Conservation (phyloP, 2,329 filamentous ascomycete genomes). For the Purpureocillium takamizusanense region DNA sequence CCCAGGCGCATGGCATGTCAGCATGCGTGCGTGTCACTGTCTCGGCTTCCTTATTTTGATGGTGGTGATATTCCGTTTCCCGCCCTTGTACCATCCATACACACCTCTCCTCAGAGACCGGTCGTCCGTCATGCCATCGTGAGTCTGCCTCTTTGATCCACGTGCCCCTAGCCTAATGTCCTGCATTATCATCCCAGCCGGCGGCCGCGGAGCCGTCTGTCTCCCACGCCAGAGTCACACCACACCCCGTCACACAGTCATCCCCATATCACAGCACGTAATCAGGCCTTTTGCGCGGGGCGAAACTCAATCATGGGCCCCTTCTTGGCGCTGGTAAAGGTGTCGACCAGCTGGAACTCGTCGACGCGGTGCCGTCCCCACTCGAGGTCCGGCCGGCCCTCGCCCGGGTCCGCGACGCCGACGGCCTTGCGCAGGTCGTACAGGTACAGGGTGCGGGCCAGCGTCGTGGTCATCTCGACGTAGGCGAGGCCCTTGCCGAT, state of each 20-base stretch:
- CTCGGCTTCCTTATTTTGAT: too few relatives aligned
- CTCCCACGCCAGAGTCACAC: too few relatives aligned
- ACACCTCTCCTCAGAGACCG: too few relatives aligned
- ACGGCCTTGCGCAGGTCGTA: slow-evolving; percentile 49
- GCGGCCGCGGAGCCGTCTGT: too few relatives aligned
- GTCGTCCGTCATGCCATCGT: too few relatives aligned
- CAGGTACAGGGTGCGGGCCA: slow-evolving; percentile 51
- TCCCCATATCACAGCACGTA: not conserved
- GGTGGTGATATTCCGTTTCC: too few relatives aligned
- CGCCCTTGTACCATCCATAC: too few relatives aligned
- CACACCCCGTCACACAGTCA: not conserved
- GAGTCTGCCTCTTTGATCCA: too few relatives aligned
- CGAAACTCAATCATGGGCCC: slow-evolving; percentile 60
- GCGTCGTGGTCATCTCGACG: slow-evolving; percentile 53
- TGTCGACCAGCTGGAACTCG: slow-evolving; percentile 65
- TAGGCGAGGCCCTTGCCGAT: slow-evolving; percentile 65
- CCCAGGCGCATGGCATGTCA: too few relatives aligned
- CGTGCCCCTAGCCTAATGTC: too few relatives aligned
- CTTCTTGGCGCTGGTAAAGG: slow-evolving; percentile 65
- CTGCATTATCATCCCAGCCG: too few relatives aligned
- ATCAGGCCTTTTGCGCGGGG: slow-evolving; percentile 14
- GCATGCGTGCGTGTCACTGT: too few relatives aligned
- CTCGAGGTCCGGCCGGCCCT: slow-evolving; percentile 38
- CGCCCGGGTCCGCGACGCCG: slow-evolving; percentile 40
- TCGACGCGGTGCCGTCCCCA: slow-evolving; percentile 43